These are phyloP conservation scores for Aspergillus wentii DNA, from an alignment of 495 filamentous ascomycete species.

Conservation along the genomic window DNA sequence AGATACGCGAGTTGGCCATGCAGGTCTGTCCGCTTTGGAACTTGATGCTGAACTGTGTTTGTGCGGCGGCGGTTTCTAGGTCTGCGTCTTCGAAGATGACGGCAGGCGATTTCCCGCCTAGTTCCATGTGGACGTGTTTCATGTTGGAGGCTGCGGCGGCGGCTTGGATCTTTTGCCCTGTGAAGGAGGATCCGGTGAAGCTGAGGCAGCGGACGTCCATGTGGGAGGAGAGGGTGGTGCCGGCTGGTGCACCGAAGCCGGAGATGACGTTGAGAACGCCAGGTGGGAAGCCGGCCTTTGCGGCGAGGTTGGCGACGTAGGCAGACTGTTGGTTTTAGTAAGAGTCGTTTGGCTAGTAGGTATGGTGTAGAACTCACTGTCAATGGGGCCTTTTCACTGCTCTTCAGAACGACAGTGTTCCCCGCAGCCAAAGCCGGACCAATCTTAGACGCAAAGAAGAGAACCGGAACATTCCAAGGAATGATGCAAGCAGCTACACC, in stretches of 20 bases:
- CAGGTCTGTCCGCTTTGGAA: slow-evolving; percentile 86
- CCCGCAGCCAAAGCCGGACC: slow-evolving; percentile 52
- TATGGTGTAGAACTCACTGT: slow-evolving; percentile 26
- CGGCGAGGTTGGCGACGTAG: slow-evolving; percentile 69
- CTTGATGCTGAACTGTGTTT: slow-evolving; percentile 67
- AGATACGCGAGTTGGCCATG: slow-evolving; percentile 79
- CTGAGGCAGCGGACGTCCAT: slow-evolving; percentile 76
- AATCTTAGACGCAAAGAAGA: slow-evolving; percentile 40
- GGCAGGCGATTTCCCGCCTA: slow-evolving; percentile 85
- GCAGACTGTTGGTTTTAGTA: slow-evolving; percentile 52
- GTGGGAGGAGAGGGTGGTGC: slow-evolving; percentile 46
- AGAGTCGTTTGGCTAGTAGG: slow-evolving; percentile 51
- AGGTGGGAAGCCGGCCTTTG: slow-evolving; percentile 50
- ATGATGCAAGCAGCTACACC: slow-evolving; percentile 32
- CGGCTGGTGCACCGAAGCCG: slow-evolving; percentile 48
- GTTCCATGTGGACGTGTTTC: slow-evolving; percentile 91
- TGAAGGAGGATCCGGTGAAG: slow-evolving; percentile 81
- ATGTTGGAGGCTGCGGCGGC: slow-evolving; percentile 74
- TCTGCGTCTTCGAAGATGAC: slow-evolving; percentile 88
- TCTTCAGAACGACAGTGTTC: slow-evolving; percentile 53
- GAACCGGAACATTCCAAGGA: slow-evolving; percentile 28
- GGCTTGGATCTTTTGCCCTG: slow-evolving; percentile 82
- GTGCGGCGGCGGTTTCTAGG: slow-evolving; percentile 75
- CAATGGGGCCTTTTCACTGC: slow-evolving; percentile 53
- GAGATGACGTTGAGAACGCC: slow-evolving; percentile 53